Evolutionary conservation across 768 basidiomycete genomes (phyloP), one percentile per base, ranked within the genome.

Genomic region (Goffeauzyma gilvescens): DNA sequence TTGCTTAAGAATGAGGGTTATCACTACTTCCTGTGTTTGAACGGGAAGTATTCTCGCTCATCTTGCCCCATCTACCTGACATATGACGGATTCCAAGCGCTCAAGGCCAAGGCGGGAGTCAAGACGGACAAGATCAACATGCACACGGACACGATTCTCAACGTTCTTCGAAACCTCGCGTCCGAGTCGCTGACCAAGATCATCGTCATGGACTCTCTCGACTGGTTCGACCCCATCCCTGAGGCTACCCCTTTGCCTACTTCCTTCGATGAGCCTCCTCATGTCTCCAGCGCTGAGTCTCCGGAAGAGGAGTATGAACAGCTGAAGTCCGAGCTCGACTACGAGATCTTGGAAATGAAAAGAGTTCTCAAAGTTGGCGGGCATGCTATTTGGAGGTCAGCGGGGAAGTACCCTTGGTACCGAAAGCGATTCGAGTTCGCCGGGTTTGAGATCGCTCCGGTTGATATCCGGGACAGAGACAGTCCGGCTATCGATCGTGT

Each of bases 151-250:
- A 73, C 74, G 2, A 76, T 81, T 49, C 54, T 35, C 26, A 72
- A 70, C 44, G 72, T 72, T 9, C 59, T 72, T 10, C 59, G 53
- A 10, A 71, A 69, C 9, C 65, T 72, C 14, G 62, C 59, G 1
- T 49, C 62, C n/a, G 63, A 63, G 24, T 72, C 71, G 6, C 65
- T 79, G 33, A 79, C 75, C 25, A 71, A 75, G 21, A 71, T 72
- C 9, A 69, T 79, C 22, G 67, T 79, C 44, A 80, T 80, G 79
- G 79, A 81, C 58, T 74, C 75, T 37, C 67, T 64, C 50, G 64
- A 63, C 34, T 78, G 54, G 55, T 55, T 63, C 48, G 57, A 64
- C 53, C 65, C 64, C 15, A 60, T 60, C 42, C 52, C 55, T 6
- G 41, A 55, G 3, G 46, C 51, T 3, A 54, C 52, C 6, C 55